phyloP scores from a whole-genome alignment of 345 rosid species.

The Murraya paniculata region DNA sequence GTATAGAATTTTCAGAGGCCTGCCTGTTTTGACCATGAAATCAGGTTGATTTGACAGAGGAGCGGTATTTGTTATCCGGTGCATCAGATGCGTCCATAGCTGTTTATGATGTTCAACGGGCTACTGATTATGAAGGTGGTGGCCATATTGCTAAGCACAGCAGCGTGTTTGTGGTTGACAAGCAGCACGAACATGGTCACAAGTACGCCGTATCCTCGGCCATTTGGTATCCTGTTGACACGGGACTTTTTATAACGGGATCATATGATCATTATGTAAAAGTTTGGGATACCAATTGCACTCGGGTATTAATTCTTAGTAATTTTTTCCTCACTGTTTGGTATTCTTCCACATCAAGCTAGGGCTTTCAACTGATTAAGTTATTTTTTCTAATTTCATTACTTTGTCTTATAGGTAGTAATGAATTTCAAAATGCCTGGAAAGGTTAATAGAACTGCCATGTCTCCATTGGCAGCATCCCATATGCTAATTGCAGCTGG shows the following conservation, averaged over 20 bases:
- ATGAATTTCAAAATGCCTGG: constrained; percentile 93
- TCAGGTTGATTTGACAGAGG: constrained; percentile 96
- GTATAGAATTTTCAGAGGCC: background rate
- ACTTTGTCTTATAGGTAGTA: constrained; percentile 48
- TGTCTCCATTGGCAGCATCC: constrained; percentile 83
- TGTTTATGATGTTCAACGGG: constrained; percentile 67
- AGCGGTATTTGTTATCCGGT: constrained; percentile 75
- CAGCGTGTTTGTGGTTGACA: constrained; percentile 63
- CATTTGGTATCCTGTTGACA: constrained; percentile 93
- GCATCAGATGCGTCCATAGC: constrained; percentile 89
- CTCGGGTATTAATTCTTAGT: constrained; percentile 45
- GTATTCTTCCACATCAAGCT: background rate
- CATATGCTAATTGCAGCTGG: constrained; percentile 93
- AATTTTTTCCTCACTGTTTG: background rate
- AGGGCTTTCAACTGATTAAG: background rate
- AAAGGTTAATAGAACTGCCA: constrained; percentile 84
- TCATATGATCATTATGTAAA: constrained; percentile 77
- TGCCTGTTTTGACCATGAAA: constrained; percentile 27
- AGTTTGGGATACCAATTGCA: constrained; percentile 93
- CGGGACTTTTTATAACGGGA: constrained; percentile 85
- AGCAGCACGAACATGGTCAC: constrained; percentile 75
- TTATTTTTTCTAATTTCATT: constrained; percentile 5
- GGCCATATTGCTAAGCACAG: constrained; percentile 75
- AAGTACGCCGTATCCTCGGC: constrained; percentile 77
- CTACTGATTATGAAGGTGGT: constrained; percentile 59